A percentile compares a stretch with the other conserved stretches of the same genome.
Evolutionary conservation across 176 grass and related monocot genomes (phyloP).

Genomic region (Aegilops longissima): DNA sequence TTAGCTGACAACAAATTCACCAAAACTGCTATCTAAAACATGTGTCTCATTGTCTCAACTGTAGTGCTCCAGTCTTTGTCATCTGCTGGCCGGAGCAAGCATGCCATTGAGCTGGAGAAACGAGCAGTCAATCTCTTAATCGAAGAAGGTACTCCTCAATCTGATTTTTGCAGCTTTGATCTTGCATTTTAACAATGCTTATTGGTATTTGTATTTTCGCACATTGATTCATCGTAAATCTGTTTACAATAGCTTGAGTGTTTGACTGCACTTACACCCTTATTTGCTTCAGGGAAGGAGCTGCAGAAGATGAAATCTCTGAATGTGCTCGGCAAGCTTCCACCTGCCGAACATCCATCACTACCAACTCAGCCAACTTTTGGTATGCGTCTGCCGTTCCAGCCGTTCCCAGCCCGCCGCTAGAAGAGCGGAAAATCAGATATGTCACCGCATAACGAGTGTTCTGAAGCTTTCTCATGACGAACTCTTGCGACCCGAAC

Average conservation of each 20-base stretch:
- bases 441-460: background rate
- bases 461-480: background rate
- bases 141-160: conserved; percentile 75
- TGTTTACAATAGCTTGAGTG: conserved; percentile 12
- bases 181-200: background rate
- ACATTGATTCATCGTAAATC: background rate
- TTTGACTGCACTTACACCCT: background rate
- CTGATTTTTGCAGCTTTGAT: conserved; percentile 19
- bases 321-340: conserved; percentile 71
- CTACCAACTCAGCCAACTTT: conserved; percentile 41
- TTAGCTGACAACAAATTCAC: conserved; percentile 20
- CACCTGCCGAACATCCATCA: conserved; percentile 9
- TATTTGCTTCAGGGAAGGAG: conserved; percentile 65
- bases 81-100: conserved; percentile 65
- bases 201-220: background rate
- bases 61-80: conserved; percentile 80
- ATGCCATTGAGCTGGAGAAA: conserved; percentile 88
- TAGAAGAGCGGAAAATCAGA: conserved; percentile 20
- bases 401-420: conserved; percentile 21
- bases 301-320: conserved; percentile 85
- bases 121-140: conserved; percentile 83
- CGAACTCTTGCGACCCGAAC: conserved; percentile 7
- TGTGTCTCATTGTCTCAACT: conserved; percentile 23
- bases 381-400: conserved; percentile 26
- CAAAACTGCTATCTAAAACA: background rate